Base-by-base conservation (phyloP, 2,329 filamentous ascomycete genomes). In the Claviceps fusiformis region DNA sequence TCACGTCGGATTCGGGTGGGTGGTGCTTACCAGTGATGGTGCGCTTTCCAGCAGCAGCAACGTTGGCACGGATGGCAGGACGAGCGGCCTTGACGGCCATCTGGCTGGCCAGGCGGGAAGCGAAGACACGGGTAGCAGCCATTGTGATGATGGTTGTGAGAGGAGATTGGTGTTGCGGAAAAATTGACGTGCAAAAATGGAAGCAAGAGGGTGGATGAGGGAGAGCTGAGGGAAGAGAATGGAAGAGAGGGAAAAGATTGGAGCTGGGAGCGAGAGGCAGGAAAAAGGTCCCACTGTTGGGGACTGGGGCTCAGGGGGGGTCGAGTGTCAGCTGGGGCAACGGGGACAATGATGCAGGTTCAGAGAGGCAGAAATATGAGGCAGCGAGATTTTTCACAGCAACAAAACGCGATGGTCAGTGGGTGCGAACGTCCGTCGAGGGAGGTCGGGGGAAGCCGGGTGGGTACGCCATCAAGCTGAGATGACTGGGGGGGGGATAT, bases 21-120 rank as follows among this genome's bases (percentile, higher is more conserved):
- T 50, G 6, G 37, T 57, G 76, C 81, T 77, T 82, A 87, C 84
- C 82, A 70, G 82, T 78, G 76, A 86, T 82, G 75, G 85, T 85
- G 74, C 86, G 86, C 80, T 86, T 87, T 77, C 85, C 80, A 73
- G 78, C 78, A 73, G 75, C 77, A 71, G 77, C 75, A 67, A 83
- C 68, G 70, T 79, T 77, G 68, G 78, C 76, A 68, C 84, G 84
- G 70, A 84, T 73, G 73, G 83, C 83, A 76, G 86, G 85, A 74
- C 86, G 86, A 74, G 85, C 85, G 74, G 83, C 84, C 83, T 86
- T 87, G 76, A 79, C 75, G 72, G 83, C 82, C 82, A 86, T 85
- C 76, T 85, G 81, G 71, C 82, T 79, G 74, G 85, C 84, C 78
- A 89, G 80, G 74, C 86, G 83, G 70, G 85, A 84, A 72, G 86